phyloP scores from a whole-genome alignment of 2,329 filamentous ascomycete genomes.

The Stagonosporopsis vannaccii region DNA sequence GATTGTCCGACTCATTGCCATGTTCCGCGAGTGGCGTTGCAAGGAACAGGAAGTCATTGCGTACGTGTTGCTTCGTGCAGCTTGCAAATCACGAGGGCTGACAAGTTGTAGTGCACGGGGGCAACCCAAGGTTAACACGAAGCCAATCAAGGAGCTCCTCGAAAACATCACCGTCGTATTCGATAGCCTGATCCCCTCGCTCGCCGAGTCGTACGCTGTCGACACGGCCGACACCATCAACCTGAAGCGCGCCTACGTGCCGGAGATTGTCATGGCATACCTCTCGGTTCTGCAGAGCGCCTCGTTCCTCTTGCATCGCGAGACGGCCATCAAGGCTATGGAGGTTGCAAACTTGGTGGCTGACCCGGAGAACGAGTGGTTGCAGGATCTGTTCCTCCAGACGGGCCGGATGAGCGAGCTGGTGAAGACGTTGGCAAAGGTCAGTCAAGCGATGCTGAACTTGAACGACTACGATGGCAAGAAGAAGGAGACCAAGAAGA shows the following conservation, averaged over 20 bases:
- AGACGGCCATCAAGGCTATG: conserved; percentile 84
- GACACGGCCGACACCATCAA: conserved; percentile 64
- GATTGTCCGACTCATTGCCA: conserved; percentile 51
- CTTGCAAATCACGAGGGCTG: conserved; percentile 1
- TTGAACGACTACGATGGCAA: conserved; percentile 51
- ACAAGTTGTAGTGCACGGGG: conserved; percentile 19
- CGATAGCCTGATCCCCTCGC: conserved; percentile 41
- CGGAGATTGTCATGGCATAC: conserved; percentile 85
- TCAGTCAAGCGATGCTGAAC: conserved; percentile 73
- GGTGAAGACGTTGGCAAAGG: conserved; percentile 71
- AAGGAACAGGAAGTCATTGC: conserved; percentile 51
- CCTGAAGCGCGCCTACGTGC: conserved; percentile 80
- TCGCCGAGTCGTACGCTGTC: conserved; percentile 17
- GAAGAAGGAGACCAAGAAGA: conserved; percentile 52
- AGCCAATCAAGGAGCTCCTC: conserved; percentile 50
- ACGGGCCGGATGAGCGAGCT: conserved; percentile 56
- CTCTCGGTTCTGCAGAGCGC: conserved; percentile 81
- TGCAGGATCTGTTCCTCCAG: conserved; percentile 49
- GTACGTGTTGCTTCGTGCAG: neutral
- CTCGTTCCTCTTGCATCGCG: conserved; percentile 75
- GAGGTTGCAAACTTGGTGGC: conserved; percentile 81
- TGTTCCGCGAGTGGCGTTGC: conserved; percentile 54
- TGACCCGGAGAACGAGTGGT: conserved; percentile 36
- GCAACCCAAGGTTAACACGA: conserved; percentile 33
- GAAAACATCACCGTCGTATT: conserved; percentile 51